phyloP scores from a whole-genome alignment of 208 protist species.

The Angomonas ambiguus region DNA sequence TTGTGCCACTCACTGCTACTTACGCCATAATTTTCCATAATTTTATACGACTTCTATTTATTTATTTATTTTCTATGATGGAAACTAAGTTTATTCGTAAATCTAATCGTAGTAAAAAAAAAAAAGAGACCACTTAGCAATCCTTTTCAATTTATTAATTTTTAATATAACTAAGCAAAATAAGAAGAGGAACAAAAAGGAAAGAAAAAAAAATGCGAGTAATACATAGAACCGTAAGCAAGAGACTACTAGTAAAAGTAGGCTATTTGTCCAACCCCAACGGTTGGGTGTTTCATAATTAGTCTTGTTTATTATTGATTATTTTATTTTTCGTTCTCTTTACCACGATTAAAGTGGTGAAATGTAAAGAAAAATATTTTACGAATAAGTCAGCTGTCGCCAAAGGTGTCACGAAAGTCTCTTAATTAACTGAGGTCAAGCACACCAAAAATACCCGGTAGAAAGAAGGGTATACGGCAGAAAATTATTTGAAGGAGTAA shows the following conservation, averaged over 20 bases:
- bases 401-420: too few relatives aligned
- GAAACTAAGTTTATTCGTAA: neutral
- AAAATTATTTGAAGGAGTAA: too few relatives aligned
- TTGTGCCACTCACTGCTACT: constrained; percentile 75
- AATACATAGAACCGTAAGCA: too few relatives aligned
- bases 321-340: neutral
- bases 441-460: too few relatives aligned
- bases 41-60: neutral
- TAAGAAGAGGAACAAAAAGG: constrained; percentile 14
- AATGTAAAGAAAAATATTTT: neutral
- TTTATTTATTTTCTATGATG: too few relatives aligned
- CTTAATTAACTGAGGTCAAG: too few relatives aligned
- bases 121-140: neutral
- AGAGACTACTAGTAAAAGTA: too few relatives aligned
- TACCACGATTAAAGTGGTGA: constrained; percentile 16
- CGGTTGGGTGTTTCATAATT: constrained; percentile 2
- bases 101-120: neutral
- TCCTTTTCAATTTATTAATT: neutral
- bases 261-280: too few relatives aligned
- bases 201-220: constrained; percentile 16
- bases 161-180: constrained; percentile 14
- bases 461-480: too few relatives aligned
- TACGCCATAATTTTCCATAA: neutral
- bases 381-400: too few relatives aligned
- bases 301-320: neutral